A percentile compares a stretch with the other conserved stretches of the same genome.
These are phyloP conservation scores for Priceomyces castillae DNA, from an alignment of 805 yeast species.

Conservation along the genomic window DNA sequence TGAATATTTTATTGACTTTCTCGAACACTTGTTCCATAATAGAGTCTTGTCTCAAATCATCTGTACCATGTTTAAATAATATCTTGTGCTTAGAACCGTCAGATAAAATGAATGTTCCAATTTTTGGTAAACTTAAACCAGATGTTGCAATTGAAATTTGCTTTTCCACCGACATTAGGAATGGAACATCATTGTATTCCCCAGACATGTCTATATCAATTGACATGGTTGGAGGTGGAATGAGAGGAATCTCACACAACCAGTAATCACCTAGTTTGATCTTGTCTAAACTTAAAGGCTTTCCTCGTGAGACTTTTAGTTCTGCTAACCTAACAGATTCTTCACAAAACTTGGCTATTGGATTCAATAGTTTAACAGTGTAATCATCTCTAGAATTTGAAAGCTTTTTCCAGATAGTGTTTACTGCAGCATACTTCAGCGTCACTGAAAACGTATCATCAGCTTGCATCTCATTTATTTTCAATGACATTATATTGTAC, in stretches of 20 bases:
- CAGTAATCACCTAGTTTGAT: slow-evolving; percentile 47
- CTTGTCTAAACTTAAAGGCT: slow-evolving; percentile 29
- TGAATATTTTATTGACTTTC: slow-evolving; percentile 71
- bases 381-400: slow-evolving; percentile 21
- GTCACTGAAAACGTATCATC: slow-evolving; percentile 30
- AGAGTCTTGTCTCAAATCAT: slow-evolving; percentile 92
- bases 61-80: slow-evolving; percentile 80
- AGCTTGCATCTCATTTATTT: slow-evolving; percentile 40
- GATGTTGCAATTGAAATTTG: slow-evolving; percentile 63
- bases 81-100: slow-evolving; percentile 60
- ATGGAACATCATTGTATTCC: slow-evolving; percentile 46
- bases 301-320: slow-evolving; percentile 36
- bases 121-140: slow-evolving; percentile 88
- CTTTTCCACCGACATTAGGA: slow-evolving; percentile 44
- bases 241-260: slow-evolving; percentile 45
- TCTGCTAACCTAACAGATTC: slow-evolving; percentile 52
- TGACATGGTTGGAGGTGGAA: slow-evolving; percentile 69
- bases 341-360: slow-evolving; percentile 51
- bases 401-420: slow-evolving; percentile 43
- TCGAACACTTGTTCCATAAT: slow-evolving; percentile 97
- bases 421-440: slow-evolving; percentile 49
- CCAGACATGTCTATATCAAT: slow-evolving; percentile 43
- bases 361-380: slow-evolving; percentile 30
- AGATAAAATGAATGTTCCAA: slow-evolving; percentile 51
- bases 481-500: slow-evolving; percentile 58